Base-by-base conservation (phyloP, 139 green algal genomes). In the Parachlorella kessleri region DNA sequence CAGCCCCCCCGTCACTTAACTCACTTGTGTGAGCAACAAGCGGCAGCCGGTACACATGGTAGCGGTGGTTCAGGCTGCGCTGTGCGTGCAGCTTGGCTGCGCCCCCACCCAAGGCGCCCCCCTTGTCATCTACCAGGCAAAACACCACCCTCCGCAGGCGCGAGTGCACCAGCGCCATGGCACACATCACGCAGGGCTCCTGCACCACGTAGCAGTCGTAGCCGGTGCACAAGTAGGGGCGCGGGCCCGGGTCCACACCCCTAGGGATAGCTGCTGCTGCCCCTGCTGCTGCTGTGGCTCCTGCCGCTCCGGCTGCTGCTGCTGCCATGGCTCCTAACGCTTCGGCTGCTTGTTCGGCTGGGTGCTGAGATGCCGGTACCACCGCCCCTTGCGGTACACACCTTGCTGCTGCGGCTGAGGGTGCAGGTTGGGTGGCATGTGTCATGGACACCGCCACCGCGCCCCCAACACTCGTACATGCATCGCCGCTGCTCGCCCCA, bases 131-230 rank as follows among this genome's bases (percentile, higher is more conserved):
- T 2, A 71, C 39, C 10, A 55, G 10, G 63, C 82, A 90, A 79
- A 88, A 96, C 1, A 97, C 67, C 1, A 98, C 89, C 0, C 94
- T 74, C 63, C 89, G 67, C 30, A 98, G 66, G 0, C 96, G 80
- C 1, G 87, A 94, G 86, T 99, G 96, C 79, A 96, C 89, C 76
- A 98, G 74, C 3, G 88, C 95, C 96, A 98, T 98, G 18, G 92
- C 93, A 72, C 96, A 99, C 96, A 99, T 99, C 7, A 86, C 79
- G 82, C 96, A 99, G 0, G 96, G 96, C 88, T 99, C 96, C 2
- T 76, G 77, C 38, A 94, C 66, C 0, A 98, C 24, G 79, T 96
- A 98, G 54, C 71, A 88, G 74, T 99, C 96, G 41, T 88, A 97
- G 3, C 94, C 94, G 0, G 94, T 99, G 87, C 94, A 99, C 39